Evolutionary conservation across 2,329 filamentous ascomycete genomes (phyloP).

Genomic region (Nakataea oryzae): DNA sequence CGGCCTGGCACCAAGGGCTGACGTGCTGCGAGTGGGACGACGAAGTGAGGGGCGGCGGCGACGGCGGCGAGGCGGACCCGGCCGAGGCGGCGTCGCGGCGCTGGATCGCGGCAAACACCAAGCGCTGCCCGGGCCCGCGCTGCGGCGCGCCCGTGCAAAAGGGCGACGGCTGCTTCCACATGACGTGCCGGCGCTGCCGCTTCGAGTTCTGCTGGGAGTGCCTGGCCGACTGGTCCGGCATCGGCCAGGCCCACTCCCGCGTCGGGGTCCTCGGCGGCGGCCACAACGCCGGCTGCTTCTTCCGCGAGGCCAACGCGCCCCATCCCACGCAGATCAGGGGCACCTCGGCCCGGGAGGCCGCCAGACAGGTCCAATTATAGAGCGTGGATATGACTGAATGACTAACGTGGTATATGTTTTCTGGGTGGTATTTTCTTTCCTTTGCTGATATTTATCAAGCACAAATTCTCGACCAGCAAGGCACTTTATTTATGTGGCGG

Average conservation of each 20-base stretch:
- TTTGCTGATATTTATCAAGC: background rate
- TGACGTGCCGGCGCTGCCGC: conserved; percentile 25
- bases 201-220: conserved; percentile 25
- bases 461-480: no score
- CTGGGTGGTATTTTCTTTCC: background rate
- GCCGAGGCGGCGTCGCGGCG: conserved; percentile 6
- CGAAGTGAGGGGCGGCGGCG: background rate
- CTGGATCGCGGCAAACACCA: conserved; percentile 14
- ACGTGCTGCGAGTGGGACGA: conserved; percentile 12
- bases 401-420: background rate
- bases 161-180: conserved; percentile 26
- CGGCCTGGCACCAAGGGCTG: conserved; percentile 14
- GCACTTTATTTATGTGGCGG: no score
- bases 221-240: conserved; percentile 6
- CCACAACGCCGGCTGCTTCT: background rate
- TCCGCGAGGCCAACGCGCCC: background rate
- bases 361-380: background rate
- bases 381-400: background rate
- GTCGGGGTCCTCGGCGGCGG: background rate
- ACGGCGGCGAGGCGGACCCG: background rate
- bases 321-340: background rate
- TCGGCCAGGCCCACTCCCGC: background rate
- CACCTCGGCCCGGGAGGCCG: background rate
- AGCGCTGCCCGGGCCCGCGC: conserved; percentile 11
- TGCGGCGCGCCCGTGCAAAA: conserved; percentile 15